Evolutionary conservation across 345 rosid genomes (phyloP).

Genomic region (Raphanus raphanistrum): DNA sequence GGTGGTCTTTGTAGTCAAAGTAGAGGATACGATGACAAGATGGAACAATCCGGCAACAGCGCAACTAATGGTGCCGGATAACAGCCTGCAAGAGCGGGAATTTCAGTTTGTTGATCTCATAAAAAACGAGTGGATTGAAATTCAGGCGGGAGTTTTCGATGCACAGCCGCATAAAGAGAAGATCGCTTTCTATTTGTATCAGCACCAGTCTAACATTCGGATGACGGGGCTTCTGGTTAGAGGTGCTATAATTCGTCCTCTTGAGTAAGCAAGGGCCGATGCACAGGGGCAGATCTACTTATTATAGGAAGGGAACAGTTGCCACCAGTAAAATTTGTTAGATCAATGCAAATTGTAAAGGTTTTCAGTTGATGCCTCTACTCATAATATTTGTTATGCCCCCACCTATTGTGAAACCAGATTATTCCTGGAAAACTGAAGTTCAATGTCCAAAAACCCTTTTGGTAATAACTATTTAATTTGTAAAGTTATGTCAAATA

Average conservation of each 20-base stretch:
- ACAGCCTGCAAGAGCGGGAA: slow-evolving; percentile 7
- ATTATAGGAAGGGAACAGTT: too few relatives aligned
- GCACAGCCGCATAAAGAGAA: slow-evolving; percentile 17
- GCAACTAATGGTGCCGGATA: slow-evolving; percentile 31
- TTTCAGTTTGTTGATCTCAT: slow-evolving; percentile 21
- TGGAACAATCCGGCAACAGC: slow-evolving; percentile 51
- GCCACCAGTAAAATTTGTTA: too few relatives aligned
- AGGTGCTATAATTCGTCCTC: slow-evolving; percentile 49
- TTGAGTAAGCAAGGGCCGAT: background rate
- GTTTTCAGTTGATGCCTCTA: too few relatives aligned
- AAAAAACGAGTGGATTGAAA: slow-evolving; percentile 48
- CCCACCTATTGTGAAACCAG: too few relatives aligned
- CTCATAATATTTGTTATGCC: too few relatives aligned
- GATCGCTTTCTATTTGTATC: slow-evolving; percentile 45
- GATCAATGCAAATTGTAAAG: too few relatives aligned
- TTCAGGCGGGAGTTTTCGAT: slow-evolving; percentile 45
- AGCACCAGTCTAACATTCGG: slow-evolving; percentile 36
- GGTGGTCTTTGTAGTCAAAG: slow-evolving; percentile 45
- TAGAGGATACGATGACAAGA: slow-evolving; percentile 40
- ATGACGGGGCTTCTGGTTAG: slow-evolving; percentile 52
- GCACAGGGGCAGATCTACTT: background rate
- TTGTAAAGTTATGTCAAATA: too few relatives aligned
- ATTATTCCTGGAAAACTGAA: too few relatives aligned
- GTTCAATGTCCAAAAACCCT: too few relatives aligned
- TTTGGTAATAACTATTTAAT: too few relatives aligned